Evolutionary conservation across 202 grass and related monocot genomes (phyloP), one percentile per base, ranked within the genome.

Genomic region (Schoenoplectus tabernaemontani): DNA sequence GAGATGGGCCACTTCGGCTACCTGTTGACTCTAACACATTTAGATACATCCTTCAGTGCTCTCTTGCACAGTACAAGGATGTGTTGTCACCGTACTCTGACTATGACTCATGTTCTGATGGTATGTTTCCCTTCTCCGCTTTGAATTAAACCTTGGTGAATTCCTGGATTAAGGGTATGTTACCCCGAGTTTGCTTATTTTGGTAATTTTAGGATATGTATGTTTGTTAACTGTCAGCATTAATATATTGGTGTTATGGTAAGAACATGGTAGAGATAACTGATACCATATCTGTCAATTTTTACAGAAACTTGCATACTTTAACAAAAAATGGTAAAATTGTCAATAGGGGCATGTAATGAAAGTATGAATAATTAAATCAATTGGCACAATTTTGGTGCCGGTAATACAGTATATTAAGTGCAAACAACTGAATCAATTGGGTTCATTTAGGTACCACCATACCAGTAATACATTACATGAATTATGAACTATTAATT

Each of bases 11-110:
- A 19, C 87, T 98, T 73, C 86, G 80, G 26, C 84, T 94, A 64
- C 95, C 91, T 22, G 88, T 89, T 79, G 95, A 98, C 41, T 84
- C 84, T 8, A 87, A 98, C 83, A 74, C 89, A 0, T 97, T 97
- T 62, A 89, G 91, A 84, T 93, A 94, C 85, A 97, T 97, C 37
- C 89, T 97, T 63, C 94, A 97, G 84, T 92, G 91, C 81, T 79
- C 77, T 24, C 87, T 97, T 82, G 80, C 91, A 81, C 87, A 79
- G 16, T 90, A 93, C 78, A 80, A 86, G 47, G 86, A 86, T 54
- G 86, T 69, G 30, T 86, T 88, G 58, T 23, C 28, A 8, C 22
- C 59, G 0, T 26, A 63, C 36, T 12, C 3, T 16, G 57, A 62
- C 16, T 24, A 44, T 44, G 20, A 20, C 2, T 8, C 38, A 0